Evolutionary conservation across 805 yeast species (phyloP), one percentile per base, ranked within the genome.

Genomic region (Candida argentea): DNA sequence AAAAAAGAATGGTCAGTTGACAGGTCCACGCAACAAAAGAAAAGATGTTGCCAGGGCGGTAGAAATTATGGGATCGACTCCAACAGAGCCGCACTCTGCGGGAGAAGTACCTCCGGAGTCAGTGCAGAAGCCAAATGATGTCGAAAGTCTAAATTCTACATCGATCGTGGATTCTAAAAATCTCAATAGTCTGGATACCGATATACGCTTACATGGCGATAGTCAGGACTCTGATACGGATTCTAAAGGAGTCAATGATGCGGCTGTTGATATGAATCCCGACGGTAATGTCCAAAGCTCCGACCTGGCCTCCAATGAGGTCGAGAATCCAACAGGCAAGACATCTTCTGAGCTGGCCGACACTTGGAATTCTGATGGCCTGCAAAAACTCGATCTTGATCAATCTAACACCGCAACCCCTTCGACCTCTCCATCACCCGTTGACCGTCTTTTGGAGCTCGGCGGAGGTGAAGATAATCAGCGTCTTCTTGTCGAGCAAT

Each of bases 1-100:
- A 1, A 77, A 83, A 43, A 83, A 85, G 36, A 75, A 65, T 38
- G 65, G 67, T 16, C 67, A 59, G 40, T 41, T 60, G 22, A 50
- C 56, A 3, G 82, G 83, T 1, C 87, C 91, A 5, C 65, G 76
- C 1, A 76, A 73, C 38, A 63, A 72, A 41, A 48, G 80, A 22
- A 70, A 65, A 32, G 63, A 77, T 0, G 65, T 76, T 25, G 80
- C 69, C 5, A 61, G 61, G 26, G 20, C 20, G 7, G 20, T 18
- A 18, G 20, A 18, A 10, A n/a, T n/a, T n/a, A n/a, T n/a, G n/a
- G n/a, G n/a, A n/a, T n/a, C n/a, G n/a, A n/a, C n/a, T n/a, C n/a
- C n/a, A n/a, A n/a, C n/a, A n/a, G n/a, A n/a, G n/a, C n/a, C n/a
- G n/a, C n/a, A n/a, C n/a, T n/a, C n/a, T n/a, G n/a, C n/a, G n/a